Base-by-base conservation (phyloP, 2,329 filamentous ascomycete genomes). In the Talaromyces albobiverticillius region DNA sequence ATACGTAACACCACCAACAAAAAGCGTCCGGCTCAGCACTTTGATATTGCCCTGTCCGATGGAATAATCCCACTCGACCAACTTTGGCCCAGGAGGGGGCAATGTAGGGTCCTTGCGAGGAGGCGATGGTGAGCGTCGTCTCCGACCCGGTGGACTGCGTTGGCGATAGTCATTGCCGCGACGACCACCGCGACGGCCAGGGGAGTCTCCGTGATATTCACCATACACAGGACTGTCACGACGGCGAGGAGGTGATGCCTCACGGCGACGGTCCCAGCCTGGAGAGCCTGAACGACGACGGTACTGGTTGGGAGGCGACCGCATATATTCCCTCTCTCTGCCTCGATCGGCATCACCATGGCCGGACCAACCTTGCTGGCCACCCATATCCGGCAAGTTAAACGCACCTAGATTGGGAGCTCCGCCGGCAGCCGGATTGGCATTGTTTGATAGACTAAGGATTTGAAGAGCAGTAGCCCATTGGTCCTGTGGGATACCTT, bases 1-100 rank as follows among this genome's bases (percentile, higher is more conserved):
- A 83, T 80, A 89, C 81, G 87, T 95, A 59, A 96, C 94, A 67
- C 94, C 94, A 60, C 94, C 94, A 64, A 99, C 92, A 69, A 99
- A 99, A 11, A 99, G 82, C 13, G 94, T 99, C 64, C 94, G 86
- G 73, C 93, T 97, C 56, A 95, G 79, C 25, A 99, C 94, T 75
- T 92, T 94, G 74, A 99, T 96, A 64, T 83, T 82, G 57, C 89
- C 88, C 58, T 82, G 78, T 3, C 88, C 86, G 57, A 99, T 79
- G 7, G 74, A 83, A 51, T 81, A 77, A 71, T 99, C 94, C 73
- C 83, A 88, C 46, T 92, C 87, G 56, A 96, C 79, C 80, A 85
- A 90, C 73, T 95, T 96, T 5, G 81, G 80, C 51, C 79, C 78
- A 56, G 73, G 77, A 55, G 73, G 74, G 46, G 76, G 76, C 48